Base-by-base conservation (phyloP, 495 filamentous ascomycete species). In the Cenococcum geophilum region DNA sequence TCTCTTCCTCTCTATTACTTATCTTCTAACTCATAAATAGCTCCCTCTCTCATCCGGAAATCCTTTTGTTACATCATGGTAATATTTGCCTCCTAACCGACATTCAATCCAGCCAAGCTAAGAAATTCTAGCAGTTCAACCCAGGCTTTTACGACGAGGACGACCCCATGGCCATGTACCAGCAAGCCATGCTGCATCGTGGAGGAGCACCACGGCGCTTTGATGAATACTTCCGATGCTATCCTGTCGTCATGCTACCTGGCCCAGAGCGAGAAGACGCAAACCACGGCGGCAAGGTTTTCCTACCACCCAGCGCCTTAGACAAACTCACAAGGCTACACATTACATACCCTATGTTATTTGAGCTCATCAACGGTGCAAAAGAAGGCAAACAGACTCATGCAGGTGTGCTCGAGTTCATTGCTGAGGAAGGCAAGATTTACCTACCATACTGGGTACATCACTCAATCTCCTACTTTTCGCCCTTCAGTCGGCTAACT, bases 151-250 rank as follows among this genome's bases (percentile, higher is more conserved):
- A 74, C 62, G 72, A 76, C 57, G 71, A 71, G 50, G 68, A 72
- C 58, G 73, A 74, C 53, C 70, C 66, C 20, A 71, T 77, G 71
- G 62, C 66, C 53, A 71, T 74, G 68, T 76, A 75, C 62, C 72
- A 73, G 40, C 60, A 64, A 20, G 67, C 67, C 32, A 74, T 76
- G 72, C 55, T 70, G 27, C 68, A 68, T 25, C 65, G 66, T 1
- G 71, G 71, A 49, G 72, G 72, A 40, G 67, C 77, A 27, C 69
- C 76, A 20, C 81, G 83, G 53, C 89, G 92, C 56, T 98, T 97
- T 76, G 92, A 98, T 75, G 95, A 97, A 74, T 96, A 93, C 73
- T 96, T 95, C 73, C 88, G 93, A 35, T 95, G 90, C 76, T 98
- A 97, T 69, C 95, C 93, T 20, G 79, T 95, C 60, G 84, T 86